Percentiles rank a stretch among this genome's conserved stretches.
Conservation (phyloP, 345 rosid species). For the Hibiscus syriacus region DNA sequence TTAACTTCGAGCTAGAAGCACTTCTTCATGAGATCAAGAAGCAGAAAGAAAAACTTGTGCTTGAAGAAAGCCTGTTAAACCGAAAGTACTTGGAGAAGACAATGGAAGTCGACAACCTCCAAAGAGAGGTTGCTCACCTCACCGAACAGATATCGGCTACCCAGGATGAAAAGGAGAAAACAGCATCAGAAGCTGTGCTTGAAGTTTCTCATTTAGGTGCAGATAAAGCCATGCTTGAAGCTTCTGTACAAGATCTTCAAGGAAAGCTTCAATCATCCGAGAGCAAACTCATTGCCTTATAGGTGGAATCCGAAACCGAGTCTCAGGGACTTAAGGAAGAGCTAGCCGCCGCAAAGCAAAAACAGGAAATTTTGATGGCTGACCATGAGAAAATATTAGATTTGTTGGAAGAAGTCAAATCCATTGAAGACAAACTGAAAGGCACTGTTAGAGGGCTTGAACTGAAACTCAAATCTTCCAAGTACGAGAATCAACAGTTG, state of each 20-base stretch:
- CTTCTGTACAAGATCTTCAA: constrained; percentile 31
- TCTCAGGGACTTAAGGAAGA: constrained; percentile 27
- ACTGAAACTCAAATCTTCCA: constrained; percentile 40
- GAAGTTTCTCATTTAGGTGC: constrained; percentile 38
- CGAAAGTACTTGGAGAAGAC: constrained; percentile 37
- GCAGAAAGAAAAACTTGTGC: constrained; percentile 29
- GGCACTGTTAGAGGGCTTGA: constrained; percentile 36
- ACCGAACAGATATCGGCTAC: constrained; percentile 34
- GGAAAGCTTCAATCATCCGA: constrained; percentile 31
- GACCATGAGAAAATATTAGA: constrained; percentile 47
- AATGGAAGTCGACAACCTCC: constrained; percentile 38
- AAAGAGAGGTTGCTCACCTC: constrained; percentile 31
- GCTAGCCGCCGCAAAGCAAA: constrained; percentile 38
- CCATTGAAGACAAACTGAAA: constrained; percentile 44
- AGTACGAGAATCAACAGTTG: constrained; percentile 38
- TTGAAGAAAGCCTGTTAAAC: constrained; percentile 28
- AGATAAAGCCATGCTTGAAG: constrained; percentile 33
- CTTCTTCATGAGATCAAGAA: constrained; percentile 40
- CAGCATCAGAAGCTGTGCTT: constrained; percentile 28
- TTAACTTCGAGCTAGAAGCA: constrained; percentile 41
- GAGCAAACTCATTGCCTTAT: constrained; percentile 21
- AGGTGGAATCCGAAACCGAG: constrained; percentile 31
- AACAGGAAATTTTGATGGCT: constrained; percentile 46
- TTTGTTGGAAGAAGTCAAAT: constrained; percentile 48
- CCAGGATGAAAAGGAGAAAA: constrained; percentile 29